Base-by-base conservation (phyloP, 148 eudicot species). In the Fallopia convolvulus region DNA sequence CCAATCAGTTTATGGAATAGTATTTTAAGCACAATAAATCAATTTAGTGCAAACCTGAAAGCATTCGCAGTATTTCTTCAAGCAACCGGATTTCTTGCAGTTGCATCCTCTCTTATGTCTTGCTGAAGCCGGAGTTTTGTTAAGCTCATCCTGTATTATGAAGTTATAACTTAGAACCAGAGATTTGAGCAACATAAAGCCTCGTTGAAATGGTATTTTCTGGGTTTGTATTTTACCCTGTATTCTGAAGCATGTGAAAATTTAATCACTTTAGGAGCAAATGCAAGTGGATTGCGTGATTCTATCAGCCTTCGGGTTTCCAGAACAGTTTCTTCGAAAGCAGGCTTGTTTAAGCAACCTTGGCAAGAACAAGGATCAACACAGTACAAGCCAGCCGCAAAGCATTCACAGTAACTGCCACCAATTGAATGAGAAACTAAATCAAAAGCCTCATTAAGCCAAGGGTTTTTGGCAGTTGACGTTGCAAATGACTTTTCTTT, bases 31-130 rank as follows among this genome's bases (percentile, higher is more conserved):
- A 30, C 72, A 68, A 30, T 12, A 32, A 0, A 30, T 68, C 41
- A 30, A 68, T 11, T 12, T 11, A 68, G 72, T 68, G 75, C 14
- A 49, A 46, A 85, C 88, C 88, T 85, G 88, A 77, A 78, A 85
- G 82, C 88, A 85, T 77, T 85, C 88, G 63, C 88, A 85, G 66
- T 85, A 85, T 78, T 83, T 85, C 82, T 85, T 85, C 81, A 85
- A 77, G 75, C 88, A 85, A 63, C 85, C 81, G 2, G 88, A 85
- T 77, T 83, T 85, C 72, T 85, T 85, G 77, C 88, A 85, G 84
- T 85, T 85, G 77, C 88, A 85, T 61, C 88, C 88, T 71, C 84
- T 68, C 78, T 85, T 83, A 77, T 85, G 88, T 77, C 88, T 79
- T 18, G 88, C 85, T 70, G 88, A 85, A 63, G 88, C 88, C 49